Conservation (phyloP, 2,329 filamentous ascomycete genomes). For the Paramyrothecium sp. region DNA sequence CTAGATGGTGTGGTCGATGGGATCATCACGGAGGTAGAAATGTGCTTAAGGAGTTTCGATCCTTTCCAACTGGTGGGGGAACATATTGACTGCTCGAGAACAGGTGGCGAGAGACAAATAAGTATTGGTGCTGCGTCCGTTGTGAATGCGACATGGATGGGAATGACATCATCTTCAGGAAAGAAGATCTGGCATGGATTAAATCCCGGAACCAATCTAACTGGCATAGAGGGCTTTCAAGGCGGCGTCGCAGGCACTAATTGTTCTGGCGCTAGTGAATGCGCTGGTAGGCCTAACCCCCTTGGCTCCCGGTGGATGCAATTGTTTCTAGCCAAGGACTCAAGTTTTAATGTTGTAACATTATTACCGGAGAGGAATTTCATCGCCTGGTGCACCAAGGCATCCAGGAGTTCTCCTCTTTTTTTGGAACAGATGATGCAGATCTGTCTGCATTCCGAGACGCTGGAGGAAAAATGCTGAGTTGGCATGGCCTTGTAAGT, state of each 20-base stretch:
- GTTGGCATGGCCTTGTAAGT: slow-evolving; percentile 5
- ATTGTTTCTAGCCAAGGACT: background rate
- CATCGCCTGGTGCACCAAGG: background rate
- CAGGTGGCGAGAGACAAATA: background rate
- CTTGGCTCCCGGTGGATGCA: background rate
- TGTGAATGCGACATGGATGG: background rate
- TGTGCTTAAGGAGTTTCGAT: slow-evolving; percentile 34
- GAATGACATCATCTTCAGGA: background rate
- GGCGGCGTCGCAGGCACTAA: background rate
- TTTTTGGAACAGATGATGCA: slow-evolving; percentile 1
- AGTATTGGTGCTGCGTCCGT: background rate
- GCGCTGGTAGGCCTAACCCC: background rate
- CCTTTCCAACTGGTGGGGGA: slow-evolving; percentile 15
- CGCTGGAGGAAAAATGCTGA: slow-evolving; percentile 7
- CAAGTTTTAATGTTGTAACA: background rate
- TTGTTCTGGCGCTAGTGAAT: background rate
- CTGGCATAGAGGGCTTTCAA: background rate
- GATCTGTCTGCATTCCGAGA: slow-evolving; percentile 4
- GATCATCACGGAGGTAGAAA: slow-evolving; percentile 40
- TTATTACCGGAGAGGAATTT: background rate
- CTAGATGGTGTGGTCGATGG: slow-evolving; percentile 44
- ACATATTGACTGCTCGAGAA: background rate
- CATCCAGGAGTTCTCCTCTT: background rate
- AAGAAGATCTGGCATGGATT: background rate
- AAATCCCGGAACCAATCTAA: background rate